These are phyloP conservation scores for Marchantia polymorpha DNA, from an alignment of 225 moss, liverwort and hornwort genomes.

Conservation along the genomic window DNA sequence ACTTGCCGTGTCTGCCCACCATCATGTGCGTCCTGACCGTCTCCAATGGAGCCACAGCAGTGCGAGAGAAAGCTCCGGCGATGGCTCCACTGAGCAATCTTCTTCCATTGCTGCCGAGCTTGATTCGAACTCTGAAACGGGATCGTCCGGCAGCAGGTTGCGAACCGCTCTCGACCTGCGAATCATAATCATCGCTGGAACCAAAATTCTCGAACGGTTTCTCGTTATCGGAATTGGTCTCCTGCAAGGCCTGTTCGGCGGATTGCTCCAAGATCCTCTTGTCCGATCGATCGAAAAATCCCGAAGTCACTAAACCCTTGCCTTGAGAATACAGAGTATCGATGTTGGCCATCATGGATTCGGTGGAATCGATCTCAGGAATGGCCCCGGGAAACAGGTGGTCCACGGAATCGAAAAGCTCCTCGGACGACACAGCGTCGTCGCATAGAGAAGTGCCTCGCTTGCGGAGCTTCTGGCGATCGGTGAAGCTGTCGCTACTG, in stretches of 20 bases:
- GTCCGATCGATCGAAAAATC: background rate
- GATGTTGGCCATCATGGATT: constrained; percentile 17
- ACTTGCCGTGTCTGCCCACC: constrained; percentile 64
- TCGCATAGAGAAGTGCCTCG: constrained; percentile 25
- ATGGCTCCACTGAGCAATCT: constrained; percentile 74
- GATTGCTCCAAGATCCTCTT: constrained; percentile 5
- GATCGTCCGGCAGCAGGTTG: constrained; percentile 11
- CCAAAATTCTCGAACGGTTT: background rate
- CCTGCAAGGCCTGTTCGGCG: background rate
- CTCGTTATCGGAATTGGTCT: background rate
- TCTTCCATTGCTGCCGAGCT: constrained; percentile 61
- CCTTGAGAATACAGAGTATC: background rate
- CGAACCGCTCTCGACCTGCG: constrained; percentile 9
- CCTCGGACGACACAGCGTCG: constrained; percentile 38
- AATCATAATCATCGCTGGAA: constrained; percentile 20
- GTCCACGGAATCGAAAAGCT: constrained; percentile 65
- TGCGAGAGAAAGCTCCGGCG: constrained; percentile 76
- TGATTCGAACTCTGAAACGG: constrained; percentile 57
- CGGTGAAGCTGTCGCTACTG: constrained; percentile 38
- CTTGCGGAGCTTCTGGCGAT: constrained; percentile 65
- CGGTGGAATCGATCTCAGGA: constrained; percentile 39
- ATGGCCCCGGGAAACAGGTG: constrained; percentile 73
- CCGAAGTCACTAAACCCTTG: background rate
- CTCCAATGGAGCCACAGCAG: constrained; percentile 75
- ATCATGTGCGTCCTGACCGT: constrained; percentile 81